These are phyloP conservation scores for Cyclaneusma minus DNA, from an alignment of 2,329 filamentous ascomycete genomes.

Conservation along the genomic window DNA sequence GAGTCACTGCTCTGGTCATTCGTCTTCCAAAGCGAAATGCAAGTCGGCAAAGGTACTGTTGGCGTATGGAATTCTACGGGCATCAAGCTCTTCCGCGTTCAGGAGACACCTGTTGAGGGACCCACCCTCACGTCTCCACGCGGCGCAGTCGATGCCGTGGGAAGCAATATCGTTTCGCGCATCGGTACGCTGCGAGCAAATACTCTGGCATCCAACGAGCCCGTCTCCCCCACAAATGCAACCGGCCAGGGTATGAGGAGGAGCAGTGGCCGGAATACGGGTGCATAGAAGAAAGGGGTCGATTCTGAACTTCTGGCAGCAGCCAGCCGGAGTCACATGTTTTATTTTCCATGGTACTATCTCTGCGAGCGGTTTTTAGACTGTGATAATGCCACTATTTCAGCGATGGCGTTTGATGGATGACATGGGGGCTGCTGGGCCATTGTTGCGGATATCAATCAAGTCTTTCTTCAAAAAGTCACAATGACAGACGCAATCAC, in stretches of 20 bases:
- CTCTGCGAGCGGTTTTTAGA: too few species aligned
- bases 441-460: too few species aligned
- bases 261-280: slow-evolving; percentile 14
- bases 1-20: slow-evolving; percentile 89
- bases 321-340: slow-evolving; percentile 1
- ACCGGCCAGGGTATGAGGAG: slow-evolving; percentile 2
- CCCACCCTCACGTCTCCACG: slow-evolving; percentile 72
- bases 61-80: slow-evolving; percentile 88
- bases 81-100: slow-evolving; percentile 79
- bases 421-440: too few species aligned
- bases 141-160: slow-evolving; percentile 85
- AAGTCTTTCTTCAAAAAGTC: too few species aligned
- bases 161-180: slow-evolving; percentile 73
- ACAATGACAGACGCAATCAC: too few species aligned
- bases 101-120: slow-evolving; percentile 66
- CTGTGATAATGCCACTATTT: slow-evolving; percentile 2
- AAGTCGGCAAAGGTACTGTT: slow-evolving; percentile 69
- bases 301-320: slow-evolving; percentile 5
- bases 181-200: slow-evolving; percentile 61
- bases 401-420: slow-evolving; percentile 5
- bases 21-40: slow-evolving; percentile 81
- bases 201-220: slow-evolving; percentile 3
- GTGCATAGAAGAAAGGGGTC: slow-evolving; percentile 12
- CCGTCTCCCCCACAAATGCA: slow-evolving; percentile 2
- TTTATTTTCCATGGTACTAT: too few species aligned